Conservation (phyloP, 441 rosid genomes). For the Croton setiger region DNA sequence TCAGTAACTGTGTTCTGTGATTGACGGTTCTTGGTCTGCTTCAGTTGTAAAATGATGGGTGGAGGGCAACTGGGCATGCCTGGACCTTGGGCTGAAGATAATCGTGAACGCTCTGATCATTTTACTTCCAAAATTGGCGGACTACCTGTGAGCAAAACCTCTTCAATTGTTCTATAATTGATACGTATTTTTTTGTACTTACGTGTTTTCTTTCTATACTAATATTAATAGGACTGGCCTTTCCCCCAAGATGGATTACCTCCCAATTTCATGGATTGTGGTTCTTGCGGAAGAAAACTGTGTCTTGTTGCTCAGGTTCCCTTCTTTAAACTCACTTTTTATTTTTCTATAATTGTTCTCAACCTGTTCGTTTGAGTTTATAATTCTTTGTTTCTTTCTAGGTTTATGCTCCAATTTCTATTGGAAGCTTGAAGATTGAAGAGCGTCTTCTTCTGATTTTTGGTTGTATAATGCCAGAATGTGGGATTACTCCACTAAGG, state of each 20-base stretch:
- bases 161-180: not conserved
- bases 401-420: slow-evolving; percentile 77
- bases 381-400: slow-evolving; percentile 12
- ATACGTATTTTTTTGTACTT: not conserved
- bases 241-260: slow-evolving; percentile 36
- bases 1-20: not conserved
- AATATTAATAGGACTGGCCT: slow-evolving; percentile 68
- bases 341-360: not conserved
- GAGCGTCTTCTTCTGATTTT: slow-evolving; percentile 71
- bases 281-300: slow-evolving; percentile 54
- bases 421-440: slow-evolving; percentile 34
- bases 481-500: slow-evolving; percentile 63
- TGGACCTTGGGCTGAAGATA: slow-evolving; percentile 75
- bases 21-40: not conserved
- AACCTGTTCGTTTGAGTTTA: not conserved
- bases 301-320: slow-evolving; percentile 76
- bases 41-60: not conserved
- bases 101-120: slow-evolving; percentile 66
- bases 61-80: slow-evolving; percentile 61
- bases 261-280: slow-evolving; percentile 41
- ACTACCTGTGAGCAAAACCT: slow-evolving; percentile 49
- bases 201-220: not conserved
- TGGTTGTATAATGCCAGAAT: slow-evolving; percentile 54
- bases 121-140: slow-evolving; percentile 83
- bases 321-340: not conserved